Base-by-base conservation (phyloP, 148 eudicot genomes). In the Tetragonia tetragonoides region DNA sequence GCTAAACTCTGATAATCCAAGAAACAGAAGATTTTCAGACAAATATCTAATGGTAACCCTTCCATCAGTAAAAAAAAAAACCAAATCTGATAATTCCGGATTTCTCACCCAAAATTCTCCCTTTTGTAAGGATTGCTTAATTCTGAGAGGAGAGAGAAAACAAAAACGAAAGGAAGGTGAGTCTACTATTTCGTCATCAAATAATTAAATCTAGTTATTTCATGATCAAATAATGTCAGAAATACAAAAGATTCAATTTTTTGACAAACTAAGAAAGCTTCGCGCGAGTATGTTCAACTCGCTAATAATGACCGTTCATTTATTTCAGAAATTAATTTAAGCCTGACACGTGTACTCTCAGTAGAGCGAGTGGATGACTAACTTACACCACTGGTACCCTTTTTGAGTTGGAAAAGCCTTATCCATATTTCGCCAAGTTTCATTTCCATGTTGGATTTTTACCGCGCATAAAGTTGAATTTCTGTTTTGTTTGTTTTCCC, bases 1-100 rank as follows among this genome's bases (percentile, higher is more conserved):
- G 97, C 90, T 40, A 93, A 84, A 84, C 83, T 89, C 41, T 86
- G 97, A 76, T 89, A 86, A 90, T 92, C 97, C 88, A 92, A 87
- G 74, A 82, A 80, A 70, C 81, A 79, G 74, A 93, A 93, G 79
- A 93, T 90, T 82, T 88, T 89, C 20, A 77, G 77, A 65, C 85
- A 87, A 75, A 92, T 42, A 73, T 93, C 98, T 7, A 81, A 47
- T 37, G 97, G 98, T 72, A 93, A 86, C 5, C 78, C 78, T 78
- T 90, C 98, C 98, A 90, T 92, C 24, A 72, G 60, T 20, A 71
- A 14, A 9, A 18, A 14, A 7, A 59, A 73, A n/a, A 10, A 20
- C 16, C 24, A 77, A 71, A 69, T 70, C 40, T 70, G 8, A 44
- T 57, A 38, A 65, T 14, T 51, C 44, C 38, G 5, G 54, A 40